A percentile compares a stretch with the other conserved stretches of the same genome.
Evolutionary conservation across 2,329 filamentous ascomycete genomes (phyloP).

Genomic region (Pyricularia grisea): DNA sequence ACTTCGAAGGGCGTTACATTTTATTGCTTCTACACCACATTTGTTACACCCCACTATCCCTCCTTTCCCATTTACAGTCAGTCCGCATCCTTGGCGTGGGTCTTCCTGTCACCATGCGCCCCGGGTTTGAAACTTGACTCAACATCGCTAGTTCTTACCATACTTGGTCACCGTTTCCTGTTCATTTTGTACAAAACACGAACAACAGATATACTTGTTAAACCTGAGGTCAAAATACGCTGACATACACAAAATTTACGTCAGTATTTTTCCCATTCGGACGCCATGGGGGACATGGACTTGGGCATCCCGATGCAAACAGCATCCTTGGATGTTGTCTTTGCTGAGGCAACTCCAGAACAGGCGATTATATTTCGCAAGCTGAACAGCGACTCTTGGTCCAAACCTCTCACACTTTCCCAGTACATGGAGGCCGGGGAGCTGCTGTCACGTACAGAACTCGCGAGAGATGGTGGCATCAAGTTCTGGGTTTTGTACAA

Average conservation of each 20-base stretch:
- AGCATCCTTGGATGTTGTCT: constrained; percentile 14
- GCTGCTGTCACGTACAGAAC: constrained; percentile 16
- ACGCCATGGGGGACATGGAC: constrained; percentile 10
- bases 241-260: neutral
- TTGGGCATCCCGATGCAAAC: constrained; percentile 6
- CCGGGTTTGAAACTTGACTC: neutral
- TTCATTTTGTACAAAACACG: neutral
- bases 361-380: constrained; percentile 20
- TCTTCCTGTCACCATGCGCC: neutral
- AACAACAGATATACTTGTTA: neutral
- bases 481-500: constrained; percentile 22
- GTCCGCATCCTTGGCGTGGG: neutral
- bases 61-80: neutral
- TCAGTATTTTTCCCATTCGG: neutral
- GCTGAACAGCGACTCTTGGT: constrained; percentile 20
- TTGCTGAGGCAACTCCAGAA: constrained; percentile 17
- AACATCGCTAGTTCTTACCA: neutral
- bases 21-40: neutral
- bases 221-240: neutral
- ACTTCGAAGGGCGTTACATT: neutral
- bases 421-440: constrained; percentile 19
- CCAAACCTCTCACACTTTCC: constrained; percentile 17
- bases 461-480: constrained; percentile 15
- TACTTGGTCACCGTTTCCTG: neutral
- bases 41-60: neutral